Base-by-base conservation (phyloP, 306 rosid species). In the Dryas octopetala region DNA sequence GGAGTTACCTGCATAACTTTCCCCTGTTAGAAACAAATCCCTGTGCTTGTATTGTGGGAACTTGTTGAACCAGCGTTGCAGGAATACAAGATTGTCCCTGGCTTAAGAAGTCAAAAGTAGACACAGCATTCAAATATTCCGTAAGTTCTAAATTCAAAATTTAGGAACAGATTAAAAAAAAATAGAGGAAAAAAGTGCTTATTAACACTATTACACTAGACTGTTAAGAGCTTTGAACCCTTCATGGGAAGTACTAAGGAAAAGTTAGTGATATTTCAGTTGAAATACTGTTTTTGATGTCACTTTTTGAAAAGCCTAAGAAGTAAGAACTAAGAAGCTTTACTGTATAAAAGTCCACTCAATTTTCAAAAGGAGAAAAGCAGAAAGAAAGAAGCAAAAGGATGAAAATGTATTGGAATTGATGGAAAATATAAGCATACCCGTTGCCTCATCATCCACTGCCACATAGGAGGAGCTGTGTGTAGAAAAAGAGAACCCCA, bases 1-100 rank as follows among this genome's bases (percentile, higher is more conserved):
- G 38, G 32, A 60, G 62, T 57, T 76, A 90, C 96, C 96, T 3
- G 96, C 96, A 74, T 90, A 90, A 79, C 96, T 88, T 82, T 90
- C 96, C 53, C 96, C 96, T 17, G 86, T 78, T 9, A 90, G 82
- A 82, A 86, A 90, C 81, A 90, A 76, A 66, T 88, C 86, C 53
- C 82, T 86, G 44, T 83, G 75, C 71, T 77, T 86, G 85, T 84
- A 90, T 28, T 86, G 76, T 7, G 96, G 92, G 74, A 86, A 90
- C 84, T 86, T 86, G 13, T 78, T 69, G 74, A 90, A 83, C 96
- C 96, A 90, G 79, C 87, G 86, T 76, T 79, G 73, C 86, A 90
- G 79, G 86, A 90, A 90, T 54, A 79, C 57, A 38, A 90, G 73
- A 60, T 90, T 90, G 83, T 79, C 91, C 82, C 80, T 85, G 79